Base-by-base conservation (phyloP, 2,329 filamentous ascomycete species). In the Sporothrix pseudoabietina region DNA sequence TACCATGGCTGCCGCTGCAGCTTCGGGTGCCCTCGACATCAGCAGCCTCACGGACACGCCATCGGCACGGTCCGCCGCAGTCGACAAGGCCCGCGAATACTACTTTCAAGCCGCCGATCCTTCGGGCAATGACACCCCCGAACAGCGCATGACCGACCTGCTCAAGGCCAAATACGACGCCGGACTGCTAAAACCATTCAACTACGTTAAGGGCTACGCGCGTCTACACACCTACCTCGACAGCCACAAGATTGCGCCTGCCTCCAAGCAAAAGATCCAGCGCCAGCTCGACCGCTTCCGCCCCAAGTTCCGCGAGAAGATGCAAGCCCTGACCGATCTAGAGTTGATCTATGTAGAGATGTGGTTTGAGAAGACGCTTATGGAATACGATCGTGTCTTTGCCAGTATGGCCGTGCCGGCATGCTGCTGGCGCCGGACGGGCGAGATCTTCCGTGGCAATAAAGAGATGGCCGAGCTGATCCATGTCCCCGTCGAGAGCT, bases 391-490 rank as follows among this genome's bases (percentile, higher is more conserved):
- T 79, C 93, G 96, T 44, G 94, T 99, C 1, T 99, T 99, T 84
- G 96, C 96, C 1, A 97, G 94, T 81, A 99, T 99, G 96, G 96
- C 96, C 1, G 95, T 99, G 75, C 96, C 96, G 0, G 96, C 96
- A 16, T 99, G 96, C 82, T 97, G 95, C 81, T 99, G 96, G 96
- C 88, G 96, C 78, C 88, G 96, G 79, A 99, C 96, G 0, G 96
- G 96, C 10, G 96, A 99, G 84, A 98, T 99, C 66, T 98, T 97
- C 80, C 87, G 96, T 76, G 96, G 95, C 0, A 99, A 99, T 81
- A 97, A 97, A 80, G 96, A 99, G 82, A 99, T 99, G 95, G 96
- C 96, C 7, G 94, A 98, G 82, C 85, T 99, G 73, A 95, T 99
- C 76, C 91, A 94, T 78, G 94, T 98, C 41, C 94, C 94, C 0